phyloP scores from a whole-genome alignment of 2,329 filamentous ascomycete genomes.

The Penicillium oxalicum region DNA sequence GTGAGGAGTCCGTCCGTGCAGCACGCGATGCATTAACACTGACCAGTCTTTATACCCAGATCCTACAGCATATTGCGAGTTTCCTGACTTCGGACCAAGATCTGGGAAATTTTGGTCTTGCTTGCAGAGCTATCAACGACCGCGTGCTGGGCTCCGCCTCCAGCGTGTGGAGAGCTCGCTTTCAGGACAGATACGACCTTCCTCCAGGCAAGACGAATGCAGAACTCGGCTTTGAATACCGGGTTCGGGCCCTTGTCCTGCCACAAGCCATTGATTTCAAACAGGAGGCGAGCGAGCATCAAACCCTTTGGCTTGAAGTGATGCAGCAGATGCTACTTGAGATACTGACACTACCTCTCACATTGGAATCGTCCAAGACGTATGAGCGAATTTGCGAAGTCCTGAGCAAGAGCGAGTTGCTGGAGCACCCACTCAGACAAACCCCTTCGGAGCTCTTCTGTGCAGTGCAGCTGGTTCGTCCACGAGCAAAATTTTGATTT shows the following conservation, averaged over 20 bases:
- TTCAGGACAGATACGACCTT: conserved; percentile 30
- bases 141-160: conserved; percentile 25
- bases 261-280: conserved; percentile 23
- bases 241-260: conserved; percentile 32
- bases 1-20: conserved; percentile 1
- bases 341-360: conserved; percentile 5
- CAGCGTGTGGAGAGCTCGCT: conserved; percentile 31
- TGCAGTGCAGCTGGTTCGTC: conserved; percentile 27
- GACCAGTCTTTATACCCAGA: conserved; percentile 11
- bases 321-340: conserved; percentile 28
- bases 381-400: conserved; percentile 16
- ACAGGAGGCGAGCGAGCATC: conserved; percentile 17
- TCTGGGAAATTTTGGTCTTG: conserved; percentile 23
- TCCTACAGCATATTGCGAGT: conserved; percentile 29
- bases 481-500: no score
- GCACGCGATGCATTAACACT: not conserved
- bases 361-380: conserved; percentile 17
- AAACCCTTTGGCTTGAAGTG: conserved; percentile 29
- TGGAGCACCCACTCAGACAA: conserved; percentile 18
- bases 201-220: conserved; percentile 13
- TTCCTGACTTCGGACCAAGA: conserved; percentile 28
- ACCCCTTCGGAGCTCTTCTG: conserved; percentile 22
- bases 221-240: conserved; percentile 31
- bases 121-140: conserved; percentile 21
- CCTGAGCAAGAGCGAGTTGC: conserved; percentile 17